Conservation (phyloP, 148 eudicot species). For the Chenopodium suecicum region DNA sequence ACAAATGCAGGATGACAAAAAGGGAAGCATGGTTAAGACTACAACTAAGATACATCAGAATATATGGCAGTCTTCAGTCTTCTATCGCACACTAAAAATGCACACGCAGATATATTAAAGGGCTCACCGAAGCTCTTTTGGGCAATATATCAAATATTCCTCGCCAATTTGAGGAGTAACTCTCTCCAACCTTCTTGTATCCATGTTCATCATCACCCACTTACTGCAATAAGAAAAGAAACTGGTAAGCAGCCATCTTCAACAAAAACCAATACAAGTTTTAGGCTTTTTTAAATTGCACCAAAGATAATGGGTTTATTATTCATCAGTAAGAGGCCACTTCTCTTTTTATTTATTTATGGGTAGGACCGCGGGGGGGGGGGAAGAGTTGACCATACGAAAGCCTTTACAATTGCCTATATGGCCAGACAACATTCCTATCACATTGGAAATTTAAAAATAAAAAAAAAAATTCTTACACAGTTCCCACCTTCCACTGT, state of each 20-base stretch:
- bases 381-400: too few relatives aligned
- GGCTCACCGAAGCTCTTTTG: constrained; percentile 62
- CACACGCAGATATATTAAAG: constrained; percentile 1
- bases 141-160: constrained; percentile 58
- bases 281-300: too few relatives aligned
- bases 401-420: too few relatives aligned
- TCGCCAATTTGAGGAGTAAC: constrained; percentile 71
- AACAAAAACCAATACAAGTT: neutral
- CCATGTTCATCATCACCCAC: constrained; percentile 99
- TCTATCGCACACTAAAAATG: neutral
- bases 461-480: too few relatives aligned
- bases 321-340: too few relatives aligned
- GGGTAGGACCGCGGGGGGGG: too few relatives aligned
- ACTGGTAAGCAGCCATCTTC: constrained; percentile 1
- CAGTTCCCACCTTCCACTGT: too few relatives aligned
- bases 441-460: too few relatives aligned
- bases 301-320: too few relatives aligned
- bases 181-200: constrained; percentile 83
- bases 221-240: constrained; percentile 52
- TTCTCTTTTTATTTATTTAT: too few relatives aligned
- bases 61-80: neutral
- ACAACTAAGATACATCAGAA: neutral
- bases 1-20: neutral
- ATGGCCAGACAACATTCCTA: too few relatives aligned
- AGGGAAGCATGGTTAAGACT: neutral